A percentile compares a stretch with the other conserved stretches of the same genome.
Evolutionary conservation across 2,329 filamentous ascomycete species (phyloP).

Genomic region (Aureobasidium lini): DNA sequence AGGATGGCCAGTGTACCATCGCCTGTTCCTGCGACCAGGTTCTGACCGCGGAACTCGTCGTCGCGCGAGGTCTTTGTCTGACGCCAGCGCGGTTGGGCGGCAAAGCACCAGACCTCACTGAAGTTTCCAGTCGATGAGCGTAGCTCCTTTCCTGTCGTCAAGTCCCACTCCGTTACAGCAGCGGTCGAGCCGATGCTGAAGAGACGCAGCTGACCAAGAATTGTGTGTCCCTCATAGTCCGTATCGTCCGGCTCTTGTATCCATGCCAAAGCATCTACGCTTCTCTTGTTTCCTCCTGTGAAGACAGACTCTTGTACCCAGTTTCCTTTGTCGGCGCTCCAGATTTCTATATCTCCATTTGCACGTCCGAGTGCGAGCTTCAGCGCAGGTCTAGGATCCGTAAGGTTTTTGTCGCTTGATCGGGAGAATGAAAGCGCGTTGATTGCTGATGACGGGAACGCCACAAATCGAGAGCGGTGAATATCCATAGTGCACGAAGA

Average conservation of each 20-base stretch:
- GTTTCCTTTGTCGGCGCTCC: slow-evolving; percentile 74
- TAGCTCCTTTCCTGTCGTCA: slow-evolving; percentile 68
- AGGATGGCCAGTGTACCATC: slow-evolving; percentile 85
- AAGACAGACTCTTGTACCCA: slow-evolving; percentile 91
- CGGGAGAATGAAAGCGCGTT: slow-evolving; percentile 94
- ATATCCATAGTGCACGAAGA: slow-evolving; percentile 64
- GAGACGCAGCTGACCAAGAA: slow-evolving; percentile 68
- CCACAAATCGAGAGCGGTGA: slow-evolving; percentile 93
- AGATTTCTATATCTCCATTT: slow-evolving; percentile 96
- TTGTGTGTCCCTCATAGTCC: slow-evolving; percentile 52
- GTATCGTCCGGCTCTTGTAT: slow-evolving; percentile 74
- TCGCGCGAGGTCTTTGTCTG: slow-evolving; percentile 17
- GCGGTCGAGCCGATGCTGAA: slow-evolving; percentile 96
- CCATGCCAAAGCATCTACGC: slow-evolving; percentile 87
- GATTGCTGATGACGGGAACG: slow-evolving; percentile 83
- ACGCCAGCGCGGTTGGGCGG: slow-evolving; percentile 64
- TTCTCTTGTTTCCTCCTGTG: slow-evolving; percentile 73
- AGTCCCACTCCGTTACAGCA: slow-evolving; percentile 90
- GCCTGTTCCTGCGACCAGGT: slow-evolving; percentile 80
- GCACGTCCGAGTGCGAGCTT: slow-evolving; percentile 83
- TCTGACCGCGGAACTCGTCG: slow-evolving; percentile 35
- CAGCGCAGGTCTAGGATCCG: slow-evolving; percentile 48
- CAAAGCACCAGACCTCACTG: slow-evolving; percentile 94
- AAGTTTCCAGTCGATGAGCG: slow-evolving; percentile 85
- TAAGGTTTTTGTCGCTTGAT: slow-evolving; percentile 40